Conservation (phyloP, 345 rosid species). For the Eucalyptus pauciflora region DNA sequence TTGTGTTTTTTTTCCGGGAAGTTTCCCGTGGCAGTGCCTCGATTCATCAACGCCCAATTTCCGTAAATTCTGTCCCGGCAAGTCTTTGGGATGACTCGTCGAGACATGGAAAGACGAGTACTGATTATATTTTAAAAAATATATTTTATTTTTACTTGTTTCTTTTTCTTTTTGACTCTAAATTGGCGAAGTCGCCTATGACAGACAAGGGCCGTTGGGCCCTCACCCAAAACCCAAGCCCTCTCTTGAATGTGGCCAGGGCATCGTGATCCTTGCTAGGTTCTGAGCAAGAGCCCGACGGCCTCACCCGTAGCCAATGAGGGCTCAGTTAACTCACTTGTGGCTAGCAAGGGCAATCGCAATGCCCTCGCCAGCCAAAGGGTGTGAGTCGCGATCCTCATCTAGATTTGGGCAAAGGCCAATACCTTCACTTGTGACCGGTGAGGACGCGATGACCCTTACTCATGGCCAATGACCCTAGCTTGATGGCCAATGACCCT, state of each 20-base stretch:
- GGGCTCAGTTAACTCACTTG: fast-evolving
- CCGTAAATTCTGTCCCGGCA: neutral
- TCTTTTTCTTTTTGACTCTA: too few relatives aligned
- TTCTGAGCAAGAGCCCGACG: fast-evolving
- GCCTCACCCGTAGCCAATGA: fast-evolving
- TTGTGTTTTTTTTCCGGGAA: neutral
- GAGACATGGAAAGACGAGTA: neutral
- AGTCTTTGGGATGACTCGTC: neutral
- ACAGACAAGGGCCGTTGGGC: fast-evolving
- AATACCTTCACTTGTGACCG: fast-evolving
- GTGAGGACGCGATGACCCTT: too few relatives aligned
- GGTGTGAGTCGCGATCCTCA: fast-evolving
- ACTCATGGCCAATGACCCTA: too few relatives aligned
- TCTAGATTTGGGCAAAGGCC: too few relatives aligned
- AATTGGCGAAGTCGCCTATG: fast-evolving
- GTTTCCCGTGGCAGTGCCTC: neutral
- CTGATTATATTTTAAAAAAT: too few relatives aligned
- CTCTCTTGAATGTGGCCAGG: neutral
- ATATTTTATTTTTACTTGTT: too few relatives aligned
- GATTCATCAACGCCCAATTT: neutral
- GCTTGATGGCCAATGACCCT: too few relatives aligned
- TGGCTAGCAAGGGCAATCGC: fast-evolving
- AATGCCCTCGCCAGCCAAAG: neutral
- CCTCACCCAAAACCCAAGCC: neutral
- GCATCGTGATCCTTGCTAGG: neutral